Conservation (phyloP, 2,329 filamentous ascomycete genomes). For the Aspergillus amoenus region DNA sequence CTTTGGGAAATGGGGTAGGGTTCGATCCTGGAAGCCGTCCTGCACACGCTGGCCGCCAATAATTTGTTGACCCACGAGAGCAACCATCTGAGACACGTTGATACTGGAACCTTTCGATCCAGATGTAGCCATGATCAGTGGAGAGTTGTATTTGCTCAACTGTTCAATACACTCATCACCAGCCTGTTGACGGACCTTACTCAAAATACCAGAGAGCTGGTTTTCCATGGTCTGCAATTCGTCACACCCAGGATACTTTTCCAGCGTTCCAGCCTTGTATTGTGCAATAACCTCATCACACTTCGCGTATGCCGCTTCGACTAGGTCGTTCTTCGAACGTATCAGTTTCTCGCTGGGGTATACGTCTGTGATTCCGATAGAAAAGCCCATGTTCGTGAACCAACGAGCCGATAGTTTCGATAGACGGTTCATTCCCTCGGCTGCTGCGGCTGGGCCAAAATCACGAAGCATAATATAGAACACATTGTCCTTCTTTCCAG, state of each 20-base stretch:
- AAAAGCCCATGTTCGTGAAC: slow-evolving; percentile 89
- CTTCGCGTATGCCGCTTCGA: slow-evolving; percentile 73
- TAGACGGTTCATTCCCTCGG: slow-evolving; percentile 88
- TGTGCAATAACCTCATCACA: slow-evolving; percentile 80
- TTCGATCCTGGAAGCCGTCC: slow-evolving; percentile 95
- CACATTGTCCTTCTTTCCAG: slow-evolving; percentile 95
- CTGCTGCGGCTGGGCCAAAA: slow-evolving; percentile 85
- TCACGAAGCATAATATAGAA: slow-evolving; percentile 97
- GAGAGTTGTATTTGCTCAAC: slow-evolving; percentile 86
- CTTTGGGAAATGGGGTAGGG: slow-evolving; percentile 91
- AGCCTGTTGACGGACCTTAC: slow-evolving; percentile 85
- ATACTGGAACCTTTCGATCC: slow-evolving; percentile 96
- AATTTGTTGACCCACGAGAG: slow-evolving; percentile 95
- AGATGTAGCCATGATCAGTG: slow-evolving; percentile 94
- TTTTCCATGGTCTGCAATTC: slow-evolving; percentile 92
- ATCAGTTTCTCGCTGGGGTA: slow-evolving; percentile 74
- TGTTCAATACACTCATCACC: slow-evolving; percentile 89
- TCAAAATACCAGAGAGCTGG: slow-evolving; percentile 84
- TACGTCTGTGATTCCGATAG: slow-evolving; percentile 92
- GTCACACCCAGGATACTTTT: slow-evolving; percentile 85
- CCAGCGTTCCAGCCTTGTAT: slow-evolving; percentile 76
- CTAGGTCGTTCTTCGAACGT: slow-evolving; percentile 70
- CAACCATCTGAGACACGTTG: slow-evolving; percentile 99
- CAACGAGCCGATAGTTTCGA: slow-evolving; percentile 87
- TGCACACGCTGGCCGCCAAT: slow-evolving; percentile 89